Percentiles rank a stretch among this genome's conserved stretches.
Evolutionary conservation across 176 grass and related monocot species (phyloP).

Genomic region (Hordeum marinum): DNA sequence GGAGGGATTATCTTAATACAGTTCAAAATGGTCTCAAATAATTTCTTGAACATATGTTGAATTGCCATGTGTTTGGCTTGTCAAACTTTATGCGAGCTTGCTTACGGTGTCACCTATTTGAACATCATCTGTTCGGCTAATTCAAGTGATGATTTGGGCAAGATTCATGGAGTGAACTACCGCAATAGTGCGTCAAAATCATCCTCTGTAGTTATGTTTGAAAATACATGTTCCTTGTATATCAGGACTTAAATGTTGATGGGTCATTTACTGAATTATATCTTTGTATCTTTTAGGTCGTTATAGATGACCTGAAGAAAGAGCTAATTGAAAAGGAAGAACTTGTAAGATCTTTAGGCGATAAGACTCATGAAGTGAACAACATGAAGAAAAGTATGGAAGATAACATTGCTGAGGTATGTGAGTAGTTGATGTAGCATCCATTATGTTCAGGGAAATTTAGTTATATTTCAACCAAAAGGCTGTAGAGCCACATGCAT

Average conservation of each 20-base stretch:
- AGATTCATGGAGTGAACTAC: background rate
- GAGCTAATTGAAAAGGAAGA: conserved; percentile 48
- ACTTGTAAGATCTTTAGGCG: conserved; percentile 42
- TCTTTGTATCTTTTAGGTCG: conserved; percentile 38
- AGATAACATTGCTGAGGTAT: conserved; percentile 52
- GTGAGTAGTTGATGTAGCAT: conserved; percentile 11
- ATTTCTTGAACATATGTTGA: background rate
- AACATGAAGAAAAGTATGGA: conserved; percentile 44
- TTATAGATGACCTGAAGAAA: conserved; percentile 60
- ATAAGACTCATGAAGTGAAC: conserved; percentile 61
- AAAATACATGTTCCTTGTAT: background rate
- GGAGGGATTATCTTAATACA: background rate
- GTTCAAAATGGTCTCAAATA: background rate
- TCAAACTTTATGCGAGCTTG: background rate
- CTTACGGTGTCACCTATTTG: background rate
- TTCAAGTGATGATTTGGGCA: background rate
- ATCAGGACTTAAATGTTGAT: background rate
- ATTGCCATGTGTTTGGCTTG: conserved; percentile 4
- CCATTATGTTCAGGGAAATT: background rate
- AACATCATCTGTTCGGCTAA: background rate
- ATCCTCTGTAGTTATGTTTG: background rate
- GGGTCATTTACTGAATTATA: background rate
- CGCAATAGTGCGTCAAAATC: background rate
- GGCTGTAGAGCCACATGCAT: background rate
- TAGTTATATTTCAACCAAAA: background rate